A percentile compares a stretch with the other conserved stretches of the same genome.
Conservation (phyloP, 2,329 filamentous ascomycete genomes). For the Aureobasidium pullulans region DNA sequence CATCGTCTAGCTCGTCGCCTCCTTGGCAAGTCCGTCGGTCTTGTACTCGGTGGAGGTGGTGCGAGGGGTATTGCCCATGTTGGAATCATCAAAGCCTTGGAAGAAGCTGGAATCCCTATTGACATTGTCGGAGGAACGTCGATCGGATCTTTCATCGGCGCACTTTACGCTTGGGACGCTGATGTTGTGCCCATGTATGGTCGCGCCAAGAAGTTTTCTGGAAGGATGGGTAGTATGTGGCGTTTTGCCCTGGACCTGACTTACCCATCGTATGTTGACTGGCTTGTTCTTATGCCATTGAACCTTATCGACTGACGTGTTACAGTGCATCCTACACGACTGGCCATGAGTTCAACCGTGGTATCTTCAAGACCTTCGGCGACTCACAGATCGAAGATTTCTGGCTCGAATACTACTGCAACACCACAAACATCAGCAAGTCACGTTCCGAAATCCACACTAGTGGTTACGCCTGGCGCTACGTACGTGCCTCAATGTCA, state of each 20-base stretch:
- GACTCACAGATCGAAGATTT: slow-evolving; percentile 98
- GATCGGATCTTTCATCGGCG: slow-evolving; percentile 92
- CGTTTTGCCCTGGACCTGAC: slow-evolving; percentile 94
- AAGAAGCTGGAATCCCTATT: slow-evolving; percentile 93
- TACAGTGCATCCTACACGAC: slow-evolving; percentile 80
- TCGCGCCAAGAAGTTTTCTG: slow-evolving; percentile 91
- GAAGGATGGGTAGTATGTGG: slow-evolving; percentile 99
- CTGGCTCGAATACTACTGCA: slow-evolving; percentile 98
- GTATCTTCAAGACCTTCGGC: slow-evolving; percentile 97
- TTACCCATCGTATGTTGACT: slow-evolving; percentile 62
- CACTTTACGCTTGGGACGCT: slow-evolving; percentile 88
- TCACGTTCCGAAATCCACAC: slow-evolving; percentile 88
- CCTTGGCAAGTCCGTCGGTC: slow-evolving; percentile 87
- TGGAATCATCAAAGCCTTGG: slow-evolving; percentile 87
- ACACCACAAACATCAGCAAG: slow-evolving; percentile 97
- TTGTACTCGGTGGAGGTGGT: slow-evolving; percentile 89
- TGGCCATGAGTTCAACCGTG: slow-evolving; percentile 96
- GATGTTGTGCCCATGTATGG: slow-evolving; percentile 97
- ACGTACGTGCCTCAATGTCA: slow-evolving; percentile 94
- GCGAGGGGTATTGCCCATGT: slow-evolving; percentile 88
- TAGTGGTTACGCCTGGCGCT: slow-evolving; percentile 94
- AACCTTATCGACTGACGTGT: slow-evolving; percentile 16
- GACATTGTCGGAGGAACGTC: slow-evolving; percentile 94
- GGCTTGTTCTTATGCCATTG: neutral
- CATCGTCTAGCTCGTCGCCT: slow-evolving; percentile 83